Evolutionary conservation across 2,329 filamentous ascomycete genomes (phyloP).

Genomic region (Cytospora leucostoma): DNA sequence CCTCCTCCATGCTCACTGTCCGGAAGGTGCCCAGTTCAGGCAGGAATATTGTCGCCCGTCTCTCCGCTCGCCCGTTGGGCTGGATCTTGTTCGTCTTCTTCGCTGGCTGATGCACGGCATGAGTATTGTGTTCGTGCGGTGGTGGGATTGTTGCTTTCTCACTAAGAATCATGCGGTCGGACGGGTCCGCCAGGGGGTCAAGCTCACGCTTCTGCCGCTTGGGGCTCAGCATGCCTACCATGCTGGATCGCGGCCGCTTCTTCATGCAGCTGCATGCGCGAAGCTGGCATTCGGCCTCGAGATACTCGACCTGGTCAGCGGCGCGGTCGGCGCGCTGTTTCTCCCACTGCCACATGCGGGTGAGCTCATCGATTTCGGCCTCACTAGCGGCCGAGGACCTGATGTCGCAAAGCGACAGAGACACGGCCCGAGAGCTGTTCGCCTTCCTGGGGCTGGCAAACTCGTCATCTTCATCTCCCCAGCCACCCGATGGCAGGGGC

Average conservation of each 20-base stretch:
- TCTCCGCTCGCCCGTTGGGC: conserved; percentile 29
- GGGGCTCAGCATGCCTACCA: conserved; percentile 31
- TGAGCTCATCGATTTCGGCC: conserved; percentile 60
- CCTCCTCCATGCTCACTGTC: conserved; percentile 57
- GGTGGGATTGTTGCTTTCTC: conserved; percentile 35
- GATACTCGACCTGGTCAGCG: conserved; percentile 72
- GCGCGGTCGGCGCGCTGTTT: conserved; percentile 67
- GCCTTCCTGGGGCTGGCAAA: conserved; percentile 62
- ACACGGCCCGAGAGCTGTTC: conserved; percentile 46
- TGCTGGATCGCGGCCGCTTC: conserved; percentile 38
- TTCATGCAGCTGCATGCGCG: conserved; percentile 64
- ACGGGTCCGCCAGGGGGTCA: conserved; percentile 43
- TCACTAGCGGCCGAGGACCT: conserved; percentile 57
- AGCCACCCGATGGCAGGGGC: conserved; percentile 56
- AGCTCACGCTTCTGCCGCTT: conserved; percentile 42
- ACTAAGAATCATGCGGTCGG: conserved; percentile 47
- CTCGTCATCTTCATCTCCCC: conserved; percentile 51
- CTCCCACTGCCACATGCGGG: conserved; percentile 55
- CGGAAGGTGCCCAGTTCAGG: conserved; percentile 65
- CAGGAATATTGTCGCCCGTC: conserved; percentile 51
- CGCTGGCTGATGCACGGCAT: conserved; percentile 35
- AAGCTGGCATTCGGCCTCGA: conserved; percentile 73
- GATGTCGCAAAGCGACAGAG: conserved; percentile 51
- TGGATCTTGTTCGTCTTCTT: conserved; percentile 39
- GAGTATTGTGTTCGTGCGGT: conserved; percentile 36